Base-by-base conservation (phyloP, 345 rosid genomes). In the Populus nigra region DNA sequence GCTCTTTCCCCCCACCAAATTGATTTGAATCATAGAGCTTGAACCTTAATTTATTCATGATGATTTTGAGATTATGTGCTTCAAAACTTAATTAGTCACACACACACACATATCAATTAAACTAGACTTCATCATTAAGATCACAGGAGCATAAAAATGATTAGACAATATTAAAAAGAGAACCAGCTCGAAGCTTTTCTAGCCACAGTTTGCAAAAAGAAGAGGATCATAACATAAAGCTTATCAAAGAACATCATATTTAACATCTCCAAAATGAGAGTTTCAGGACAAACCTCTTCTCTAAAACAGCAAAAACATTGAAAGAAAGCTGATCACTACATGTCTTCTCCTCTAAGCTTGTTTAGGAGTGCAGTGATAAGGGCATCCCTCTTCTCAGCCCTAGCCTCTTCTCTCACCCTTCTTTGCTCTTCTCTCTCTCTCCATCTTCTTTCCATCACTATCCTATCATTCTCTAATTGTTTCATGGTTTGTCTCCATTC, bases 391-490 rank as follows among this genome's bases (percentile, higher is more conserved):
- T 88, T 96, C 83, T 93, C 97, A 77, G 99, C 98, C 90, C 97
- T 88, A 88, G 89, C 91, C 77, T 96, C 99, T 69, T 93, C 97
- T 77, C 97, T 91, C 49, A 84, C 61, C 45, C 92, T 88, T 73
- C 99, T 89, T 86, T 96, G 95, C 78, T 96, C 99, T 71, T 93
- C 99, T 82, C 88, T 86, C 72, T 96, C 98, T 82, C 93, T 89
- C 97, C 97, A 96, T 73, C 89, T 83, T 75, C 91, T 89, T 50
- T 96, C 99, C 83, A 91, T 82, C 83, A 90, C 86, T 25, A 89
- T 73, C 90, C 98, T 90, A 84, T 93, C 98, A 11, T 91, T 93
- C 86, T 96, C 99, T 23, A 96, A 68, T 1, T 87, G 92, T 69
- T 88, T 92, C 99, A 93, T 96, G 17, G 82, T 88, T 78, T 81